These are phyloP conservation scores for Zymoseptoria ardabiliae DNA, from an alignment of 2,329 filamentous ascomycete genomes.

Conservation along the genomic window DNA sequence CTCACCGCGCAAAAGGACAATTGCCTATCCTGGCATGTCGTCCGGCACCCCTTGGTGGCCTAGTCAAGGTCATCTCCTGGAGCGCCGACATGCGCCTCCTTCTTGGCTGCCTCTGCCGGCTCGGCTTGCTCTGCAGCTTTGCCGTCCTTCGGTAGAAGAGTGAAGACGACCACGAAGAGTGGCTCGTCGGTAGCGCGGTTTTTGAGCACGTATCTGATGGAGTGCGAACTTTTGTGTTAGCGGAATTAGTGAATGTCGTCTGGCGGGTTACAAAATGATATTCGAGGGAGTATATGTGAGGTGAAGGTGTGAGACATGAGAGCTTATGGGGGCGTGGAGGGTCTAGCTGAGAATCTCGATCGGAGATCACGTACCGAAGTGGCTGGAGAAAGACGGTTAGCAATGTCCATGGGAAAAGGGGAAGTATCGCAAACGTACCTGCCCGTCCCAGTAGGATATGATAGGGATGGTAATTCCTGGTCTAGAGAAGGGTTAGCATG, in stretches of 20 bases:
- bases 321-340: slow-evolving; percentile 14
- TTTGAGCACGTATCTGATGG: slow-evolving; percentile 85
- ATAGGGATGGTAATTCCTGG: slow-evolving; percentile 65
- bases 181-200: slow-evolving; percentile 65
- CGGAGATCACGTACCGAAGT: neutral
- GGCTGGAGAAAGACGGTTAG: neutral
- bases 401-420: neutral
- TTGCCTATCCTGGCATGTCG: neutral
- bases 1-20: neutral
- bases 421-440: slow-evolving; percentile 59
- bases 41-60: neutral
- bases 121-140: slow-evolving; percentile 10
- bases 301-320: slow-evolving; percentile 10
- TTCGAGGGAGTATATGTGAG: slow-evolving; percentile 24
- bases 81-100: neutral
- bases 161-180: slow-evolving; percentile 76
- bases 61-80: neutral
- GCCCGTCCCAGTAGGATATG: slow-evolving; percentile 73
- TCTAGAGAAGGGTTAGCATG: slow-evolving; percentile 7
- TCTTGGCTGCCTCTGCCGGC: slow-evolving; percentile 1
- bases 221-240: slow-evolving; percentile 58
- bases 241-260: slow-evolving; percentile 17
- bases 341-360: slow-evolving; percentile 19
- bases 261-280: neutral
- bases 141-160: slow-evolving; percentile 59